Conservation (phyloP, 345 rosid genomes). For the Dipteronia sinensis region DNA sequence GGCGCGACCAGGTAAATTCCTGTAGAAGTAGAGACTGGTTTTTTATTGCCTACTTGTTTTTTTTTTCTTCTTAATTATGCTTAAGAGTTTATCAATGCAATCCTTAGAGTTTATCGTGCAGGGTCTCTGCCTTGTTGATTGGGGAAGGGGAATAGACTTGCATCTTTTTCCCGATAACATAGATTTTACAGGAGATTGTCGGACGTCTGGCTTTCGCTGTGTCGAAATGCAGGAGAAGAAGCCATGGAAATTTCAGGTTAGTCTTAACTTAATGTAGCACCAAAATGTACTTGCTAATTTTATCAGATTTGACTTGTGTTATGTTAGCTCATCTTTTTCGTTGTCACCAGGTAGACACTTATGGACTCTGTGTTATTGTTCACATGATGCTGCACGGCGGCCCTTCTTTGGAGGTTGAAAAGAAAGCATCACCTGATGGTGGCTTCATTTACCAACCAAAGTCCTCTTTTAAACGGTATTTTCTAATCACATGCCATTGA, state of each 20-base stretch:
- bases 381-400: slow-evolving; percentile 88
- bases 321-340: slow-evolving; percentile 13
- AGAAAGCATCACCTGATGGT: slow-evolving; percentile 54
- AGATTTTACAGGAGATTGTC: slow-evolving; percentile 67
- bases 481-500: neutral
- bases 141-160: slow-evolving; percentile 95
- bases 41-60: neutral
- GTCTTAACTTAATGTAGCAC: slow-evolving; percentile 20
- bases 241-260: slow-evolving; percentile 93
- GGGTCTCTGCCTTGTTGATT: slow-evolving; percentile 98
- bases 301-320: slow-evolving; percentile 2
- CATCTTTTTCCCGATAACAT: slow-evolving; percentile 65
- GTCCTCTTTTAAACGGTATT: slow-evolving; percentile 70
- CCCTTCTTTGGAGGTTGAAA: slow-evolving; percentile 67
- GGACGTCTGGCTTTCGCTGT: slow-evolving; percentile 95
- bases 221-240: slow-evolving; percentile 83
- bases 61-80: neutral
- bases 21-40: neutral
- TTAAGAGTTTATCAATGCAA: neutral
- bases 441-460: slow-evolving; percentile 55
- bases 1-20: slow-evolving; percentile 68
- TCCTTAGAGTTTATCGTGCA: slow-evolving; percentile 25
- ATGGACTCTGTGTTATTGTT: slow-evolving; percentile 76
- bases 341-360: slow-evolving; percentile 69
- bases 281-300: slow-evolving; percentile 14